A percentile compares a stretch with the other conserved stretches of the same genome.
These are phyloP conservation scores for Fraxinus nigra DNA, from an alignment of 305 asterid genomes.

Conservation along the genomic window DNA sequence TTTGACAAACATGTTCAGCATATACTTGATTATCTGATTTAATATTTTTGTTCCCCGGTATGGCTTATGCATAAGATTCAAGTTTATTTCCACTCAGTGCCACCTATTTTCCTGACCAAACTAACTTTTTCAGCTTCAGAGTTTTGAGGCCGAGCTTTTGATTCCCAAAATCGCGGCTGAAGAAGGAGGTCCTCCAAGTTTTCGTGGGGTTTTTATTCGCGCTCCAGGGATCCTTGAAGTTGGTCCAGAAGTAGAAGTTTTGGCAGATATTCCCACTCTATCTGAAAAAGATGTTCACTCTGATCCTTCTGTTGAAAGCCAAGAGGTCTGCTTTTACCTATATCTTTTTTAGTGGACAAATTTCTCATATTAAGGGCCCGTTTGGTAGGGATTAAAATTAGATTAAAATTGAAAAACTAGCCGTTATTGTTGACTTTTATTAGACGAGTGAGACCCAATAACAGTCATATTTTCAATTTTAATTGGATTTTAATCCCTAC, in stretches of 20 bases:
- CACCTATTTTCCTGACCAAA: slow-evolving; percentile 6
- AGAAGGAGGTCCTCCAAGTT: slow-evolving; percentile 91
- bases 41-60: neutral
- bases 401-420: too few relatives aligned
- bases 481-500: too few relatives aligned
- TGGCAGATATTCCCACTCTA: slow-evolving; percentile 65
- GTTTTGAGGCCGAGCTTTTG: slow-evolving; percentile 81
- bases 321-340: slow-evolving; percentile 41
- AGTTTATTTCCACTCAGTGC: neutral
- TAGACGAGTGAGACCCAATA: too few relatives aligned
- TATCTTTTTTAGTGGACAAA: neutral
- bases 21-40: neutral
- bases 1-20: neutral
- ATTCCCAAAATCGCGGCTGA: slow-evolving; percentile 71
- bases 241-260: slow-evolving; percentile 86
- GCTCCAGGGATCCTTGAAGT: slow-evolving; percentile 95
- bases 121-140: slow-evolving; percentile 59
- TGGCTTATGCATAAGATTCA: neutral
- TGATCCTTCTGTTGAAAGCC: slow-evolving; percentile 31
- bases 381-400: too few relatives aligned
- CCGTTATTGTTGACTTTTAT: too few relatives aligned
- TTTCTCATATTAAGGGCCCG: neutral
- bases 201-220: slow-evolving; percentile 87
- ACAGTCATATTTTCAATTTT: too few relatives aligned
- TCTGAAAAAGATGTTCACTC: slow-evolving; percentile 36